These are phyloP conservation scores for Naganishia antarctica DNA, from an alignment of 768 basidiomycete species.

Conservation along the genomic window DNA sequence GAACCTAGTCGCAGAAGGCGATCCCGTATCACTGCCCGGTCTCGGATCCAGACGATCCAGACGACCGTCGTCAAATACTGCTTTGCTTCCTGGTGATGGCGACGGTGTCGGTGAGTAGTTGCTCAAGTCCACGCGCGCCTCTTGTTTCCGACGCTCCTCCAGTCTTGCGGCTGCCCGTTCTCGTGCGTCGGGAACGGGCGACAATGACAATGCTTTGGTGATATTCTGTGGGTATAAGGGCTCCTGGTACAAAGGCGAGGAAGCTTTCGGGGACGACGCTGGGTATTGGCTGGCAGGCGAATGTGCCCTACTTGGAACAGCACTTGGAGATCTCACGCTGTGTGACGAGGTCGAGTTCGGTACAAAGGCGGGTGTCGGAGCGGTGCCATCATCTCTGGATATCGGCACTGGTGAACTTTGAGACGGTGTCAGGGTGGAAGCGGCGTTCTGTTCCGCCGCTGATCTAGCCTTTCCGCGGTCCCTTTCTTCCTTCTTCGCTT, in stretches of 20 bases:
- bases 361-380: not conserved
- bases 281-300: slow-evolving; percentile 14
- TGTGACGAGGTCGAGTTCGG: not conserved
- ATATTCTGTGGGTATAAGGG: not conserved
- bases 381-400: not conserved
- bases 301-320: not conserved
- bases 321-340: not conserved
- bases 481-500: slow-evolving; percentile 46
- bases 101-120: slow-evolving; percentile 9
- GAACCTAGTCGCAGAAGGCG: slow-evolving; percentile 2
- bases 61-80: slow-evolving; percentile 12
- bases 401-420: not conserved
- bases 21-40: not conserved
- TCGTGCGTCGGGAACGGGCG: slow-evolving; percentile 10
- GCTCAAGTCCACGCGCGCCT: slow-evolving; percentile 1
- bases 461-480: slow-evolving; percentile 31
- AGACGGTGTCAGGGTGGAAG: not conserved
- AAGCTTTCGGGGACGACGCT: not conserved
- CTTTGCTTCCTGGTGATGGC: slow-evolving; percentile 12
- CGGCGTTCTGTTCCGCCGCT: slow-evolving; percentile 11
- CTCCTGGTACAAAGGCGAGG: not conserved
- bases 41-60: slow-evolving; percentile 3
- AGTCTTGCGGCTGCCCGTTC: slow-evolving; percentile 5
- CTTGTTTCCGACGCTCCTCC: not conserved
- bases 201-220: not conserved